Evolutionary conservation across 2,329 filamentous ascomycete genomes (phyloP), one percentile per base, ranked within the genome.

Genomic region (Beauveria asiatica): DNA sequence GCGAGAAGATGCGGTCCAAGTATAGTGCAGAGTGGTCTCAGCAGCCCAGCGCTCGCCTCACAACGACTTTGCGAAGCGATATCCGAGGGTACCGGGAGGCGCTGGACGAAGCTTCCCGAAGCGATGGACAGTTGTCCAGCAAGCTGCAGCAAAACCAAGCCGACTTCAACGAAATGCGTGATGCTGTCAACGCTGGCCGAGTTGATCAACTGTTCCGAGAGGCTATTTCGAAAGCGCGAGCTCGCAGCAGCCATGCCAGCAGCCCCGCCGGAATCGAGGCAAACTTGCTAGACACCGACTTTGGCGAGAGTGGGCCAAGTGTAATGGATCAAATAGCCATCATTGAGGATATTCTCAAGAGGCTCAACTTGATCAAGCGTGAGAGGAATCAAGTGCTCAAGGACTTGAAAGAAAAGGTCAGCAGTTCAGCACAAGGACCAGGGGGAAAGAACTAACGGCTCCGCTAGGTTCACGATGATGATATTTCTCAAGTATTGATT

Each of bases 1-100:
- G 94, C 72, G 94, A 99, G 73, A 99, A 97, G 79, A 99, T 99
- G 94, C 85, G 94, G 51, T 95, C 92, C 13, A 99, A 99, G 72
- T 97, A 97, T 71, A 92, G 93, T 59, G 83, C 81, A 30, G 93
- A 97, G 59, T 99, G 94, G 94, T 96, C 91, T 19, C 94, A 99
- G 69, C 94, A 99, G 69, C 94, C 94, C 11, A 97, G 93, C 70
- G 90, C 90, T 37, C 83, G 90, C 60, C 81, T 99, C 45, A 99
- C 93, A 1, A 86, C 89, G 4, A 97, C 93, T 0, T 76, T 99
- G 54, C 84, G 92, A 59, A 87, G 85, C 61, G 94, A 99, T 70
- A 88, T 97, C 57, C 83, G 88, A 63, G 93, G 88, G 68, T 97
- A 97, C 70, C 85, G 88, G 33, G 89, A 92, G 61, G 94, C 94